These are phyloP conservation scores for Neurospora sp. DNA, from an alignment of 2,329 filamentous ascomycete genomes.

Conservation along the genomic window DNA sequence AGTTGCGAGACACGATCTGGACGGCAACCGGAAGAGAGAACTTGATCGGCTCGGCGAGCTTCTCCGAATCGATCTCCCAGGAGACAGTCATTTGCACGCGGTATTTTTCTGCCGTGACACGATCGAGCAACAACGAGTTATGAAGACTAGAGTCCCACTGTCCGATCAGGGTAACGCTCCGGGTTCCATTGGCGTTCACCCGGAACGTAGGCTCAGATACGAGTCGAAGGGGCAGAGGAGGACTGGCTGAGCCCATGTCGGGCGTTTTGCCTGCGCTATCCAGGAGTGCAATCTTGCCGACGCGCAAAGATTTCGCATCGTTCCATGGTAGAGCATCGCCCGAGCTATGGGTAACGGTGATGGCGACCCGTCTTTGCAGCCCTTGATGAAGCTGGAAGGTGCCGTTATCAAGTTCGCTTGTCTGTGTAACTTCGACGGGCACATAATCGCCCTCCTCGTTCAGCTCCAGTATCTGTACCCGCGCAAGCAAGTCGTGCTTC, in stretches of 20 bases:
- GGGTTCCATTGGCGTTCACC: slow-evolving; percentile 82
- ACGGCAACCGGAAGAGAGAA: slow-evolving; percentile 74
- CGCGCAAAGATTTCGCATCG: slow-evolving; percentile 64
- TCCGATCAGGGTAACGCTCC: slow-evolving; percentile 73
- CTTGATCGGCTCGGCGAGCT: slow-evolving; percentile 77
- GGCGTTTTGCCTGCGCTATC: slow-evolving; percentile 79
- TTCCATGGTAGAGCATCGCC: slow-evolving; percentile 85
- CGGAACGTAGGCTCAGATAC: slow-evolving; percentile 70
- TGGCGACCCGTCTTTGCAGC: slow-evolving; percentile 75
- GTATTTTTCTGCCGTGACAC: slow-evolving; percentile 85
- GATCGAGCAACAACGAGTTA: slow-evolving; percentile 83
- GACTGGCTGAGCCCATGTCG: slow-evolving; percentile 61
- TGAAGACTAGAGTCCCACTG: slow-evolving; percentile 97
- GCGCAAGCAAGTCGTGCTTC: slow-evolving; percentile 82
- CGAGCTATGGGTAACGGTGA: slow-evolving; percentile 86
- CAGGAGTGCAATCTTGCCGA: slow-evolving; percentile 73
- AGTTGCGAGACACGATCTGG: slow-evolving; percentile 75
- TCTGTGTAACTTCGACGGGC: slow-evolving; percentile 87
- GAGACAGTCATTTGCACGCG: slow-evolving; percentile 77
- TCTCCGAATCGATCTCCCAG: slow-evolving; percentile 79
- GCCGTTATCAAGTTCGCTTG: slow-evolving; percentile 72
- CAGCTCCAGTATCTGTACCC: slow-evolving; percentile 83
- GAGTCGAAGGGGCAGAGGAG: slow-evolving; percentile 69
- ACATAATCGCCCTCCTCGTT: slow-evolving; percentile 85
- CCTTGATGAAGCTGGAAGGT: slow-evolving; percentile 95